These are phyloP conservation scores for Fraxinus platypoda DNA, from an alignment of 305 asterid species.

Conservation along the genomic window DNA sequence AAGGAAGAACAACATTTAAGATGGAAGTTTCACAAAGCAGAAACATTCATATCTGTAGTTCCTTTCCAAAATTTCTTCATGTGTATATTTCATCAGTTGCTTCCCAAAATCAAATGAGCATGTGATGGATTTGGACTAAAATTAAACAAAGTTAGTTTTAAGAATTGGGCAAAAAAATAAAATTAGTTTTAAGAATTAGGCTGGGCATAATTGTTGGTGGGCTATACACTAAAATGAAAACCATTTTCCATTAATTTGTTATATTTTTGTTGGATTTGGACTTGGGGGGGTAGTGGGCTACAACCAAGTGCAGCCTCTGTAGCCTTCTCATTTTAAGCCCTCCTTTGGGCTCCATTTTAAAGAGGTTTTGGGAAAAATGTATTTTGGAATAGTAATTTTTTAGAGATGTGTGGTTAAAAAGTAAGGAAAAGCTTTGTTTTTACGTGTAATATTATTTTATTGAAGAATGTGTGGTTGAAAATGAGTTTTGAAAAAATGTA, in stretches of 20 bases:
- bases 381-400: no score
- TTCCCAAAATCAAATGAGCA: background rate
- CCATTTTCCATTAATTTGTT: background rate
- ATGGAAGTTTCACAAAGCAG: conserved; percentile 2
- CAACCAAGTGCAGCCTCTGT: background rate
- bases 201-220: background rate
- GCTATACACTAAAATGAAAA: background rate
- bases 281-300: background rate
- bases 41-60: conserved; percentile 69
- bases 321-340: background rate
- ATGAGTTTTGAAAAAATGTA: no score
- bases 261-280: background rate
- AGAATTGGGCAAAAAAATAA: no score
- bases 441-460: no score
- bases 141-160: no score
- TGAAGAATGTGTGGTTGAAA: no score
- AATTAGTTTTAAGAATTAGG: background rate
- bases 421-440: no score
- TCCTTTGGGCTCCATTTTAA: no score
- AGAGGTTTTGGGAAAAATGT: no score
- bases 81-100: conserved; percentile 66
- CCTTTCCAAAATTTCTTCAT: conserved; percentile 95
- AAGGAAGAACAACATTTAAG: background rate
- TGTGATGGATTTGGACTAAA: background rate
- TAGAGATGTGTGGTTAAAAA: no score